phyloP scores from a whole-genome alignment of 1,139 yeast species.

The Protomyces gravidus region DNA sequence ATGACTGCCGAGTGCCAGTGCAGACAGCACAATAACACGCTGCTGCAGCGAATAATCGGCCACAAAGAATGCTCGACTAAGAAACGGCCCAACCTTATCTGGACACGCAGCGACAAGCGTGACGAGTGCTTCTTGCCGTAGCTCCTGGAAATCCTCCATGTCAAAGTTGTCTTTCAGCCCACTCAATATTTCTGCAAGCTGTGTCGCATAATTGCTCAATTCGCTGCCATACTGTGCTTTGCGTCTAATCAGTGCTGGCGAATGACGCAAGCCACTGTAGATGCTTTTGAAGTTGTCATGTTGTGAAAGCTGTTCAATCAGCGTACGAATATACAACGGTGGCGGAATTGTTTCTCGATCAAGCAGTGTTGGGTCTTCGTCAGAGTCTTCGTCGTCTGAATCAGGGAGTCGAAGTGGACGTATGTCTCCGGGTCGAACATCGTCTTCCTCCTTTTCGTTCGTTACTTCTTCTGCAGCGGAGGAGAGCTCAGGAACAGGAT shows the following conservation, averaged over 20 bases:
- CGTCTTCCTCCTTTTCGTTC: conserved; percentile 2
- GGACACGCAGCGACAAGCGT: conserved; percentile 21
- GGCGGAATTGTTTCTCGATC: conserved; percentile 20
- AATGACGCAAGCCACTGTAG: conserved; percentile 5
- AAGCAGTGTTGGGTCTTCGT: conserved; percentile 23
- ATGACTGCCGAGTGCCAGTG: conserved; percentile 10
- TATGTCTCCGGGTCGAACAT: neutral
- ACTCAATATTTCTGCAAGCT: conserved; percentile 13
- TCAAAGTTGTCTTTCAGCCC: conserved; percentile 20
- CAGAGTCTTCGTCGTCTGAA: conserved; percentile 28
- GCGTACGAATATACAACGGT: conserved; percentile 17
- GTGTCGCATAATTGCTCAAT: conserved; percentile 9
- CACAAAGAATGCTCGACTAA: conserved; percentile 6
- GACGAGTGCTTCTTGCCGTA: conserved; percentile 8
- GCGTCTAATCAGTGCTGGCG: conserved; percentile 7
- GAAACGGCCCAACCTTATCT: conserved; percentile 9
- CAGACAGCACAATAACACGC: conserved; percentile 9
- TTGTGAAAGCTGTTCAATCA: conserved; percentile 11
- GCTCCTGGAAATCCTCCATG: conserved; percentile 20
- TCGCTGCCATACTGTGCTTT: conserved; percentile 19
- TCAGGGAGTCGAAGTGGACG: conserved; percentile 18
- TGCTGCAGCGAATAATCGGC: conserved; percentile 25
- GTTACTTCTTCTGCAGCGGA: neutral
- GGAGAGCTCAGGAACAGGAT: neutral
- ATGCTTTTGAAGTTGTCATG: conserved; percentile 14